A percentile compares a stretch with the other conserved stretches of the same genome.
These are phyloP conservation scores for Blepharisma japonicum DNA, from an alignment of 73 alveolate species.

Conservation along the genomic window DNA sequence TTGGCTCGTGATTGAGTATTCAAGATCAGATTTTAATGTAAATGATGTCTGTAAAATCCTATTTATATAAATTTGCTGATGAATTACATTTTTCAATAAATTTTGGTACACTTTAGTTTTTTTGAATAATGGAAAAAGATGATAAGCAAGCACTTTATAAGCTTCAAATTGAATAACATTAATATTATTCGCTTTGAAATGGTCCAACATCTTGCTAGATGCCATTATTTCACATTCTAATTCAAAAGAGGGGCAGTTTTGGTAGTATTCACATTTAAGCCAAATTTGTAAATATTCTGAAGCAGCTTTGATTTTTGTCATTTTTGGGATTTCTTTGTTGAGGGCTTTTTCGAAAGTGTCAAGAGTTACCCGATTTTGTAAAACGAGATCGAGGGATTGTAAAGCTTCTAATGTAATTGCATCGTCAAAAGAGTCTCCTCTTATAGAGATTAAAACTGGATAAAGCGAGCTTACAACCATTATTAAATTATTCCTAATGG, in stretches of 20 bases:
- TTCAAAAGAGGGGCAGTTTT: background rate
- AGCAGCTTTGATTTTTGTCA: background rate
- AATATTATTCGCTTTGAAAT: background rate
- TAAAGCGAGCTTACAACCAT: constrained; percentile 1
- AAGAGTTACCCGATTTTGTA: background rate
- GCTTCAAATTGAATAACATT: background rate
- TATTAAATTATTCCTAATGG: constrained; percentile 6
- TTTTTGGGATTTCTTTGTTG: too few relatives aligned
- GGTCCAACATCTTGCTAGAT: background rate
- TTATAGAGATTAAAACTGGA: constrained; percentile 4
- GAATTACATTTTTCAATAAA: background rate
- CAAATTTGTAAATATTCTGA: background rate
- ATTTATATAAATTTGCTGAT: constrained; percentile 17
- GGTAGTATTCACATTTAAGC: constrained; percentile 17
- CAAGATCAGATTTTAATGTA: too few relatives aligned
- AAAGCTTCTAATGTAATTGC: constrained; percentile 13
- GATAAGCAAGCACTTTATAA: background rate
- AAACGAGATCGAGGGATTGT: background rate
- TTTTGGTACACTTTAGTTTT: background rate
- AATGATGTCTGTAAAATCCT: too few relatives aligned
- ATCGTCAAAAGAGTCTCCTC: constrained; percentile 16
- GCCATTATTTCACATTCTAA: background rate
- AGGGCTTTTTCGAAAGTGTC: constrained; percentile 8
- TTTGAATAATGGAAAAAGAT: constrained; percentile 9
- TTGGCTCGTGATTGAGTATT: too few relatives aligned